These are phyloP conservation scores for Eucalyptus paniculata DNA, from an alignment of 345 rosid genomes.

Conservation along the genomic window DNA sequence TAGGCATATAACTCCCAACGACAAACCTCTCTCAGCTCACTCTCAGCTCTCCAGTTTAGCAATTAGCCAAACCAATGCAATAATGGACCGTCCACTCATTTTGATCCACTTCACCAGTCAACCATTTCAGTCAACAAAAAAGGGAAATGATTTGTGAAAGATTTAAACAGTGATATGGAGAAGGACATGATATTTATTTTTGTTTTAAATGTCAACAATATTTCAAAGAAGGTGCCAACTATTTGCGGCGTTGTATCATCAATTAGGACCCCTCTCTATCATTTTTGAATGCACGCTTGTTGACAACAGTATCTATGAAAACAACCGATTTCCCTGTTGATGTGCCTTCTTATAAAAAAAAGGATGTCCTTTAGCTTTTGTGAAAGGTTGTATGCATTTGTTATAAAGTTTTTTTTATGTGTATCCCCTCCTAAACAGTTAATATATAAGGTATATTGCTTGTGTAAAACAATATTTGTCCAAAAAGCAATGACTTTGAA, in stretches of 20 bases:
- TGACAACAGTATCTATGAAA: not conserved
- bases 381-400: not conserved
- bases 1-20: not conserved
- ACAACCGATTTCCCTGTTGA: not conserved
- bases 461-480: not conserved
- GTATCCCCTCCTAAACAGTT: not conserved
- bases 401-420: not conserved
- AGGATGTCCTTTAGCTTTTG: not conserved
- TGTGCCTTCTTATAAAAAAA: not conserved
- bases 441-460: not conserved
- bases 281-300: not conserved
- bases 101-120: not conserved
- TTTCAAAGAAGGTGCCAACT: not conserved
- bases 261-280: not conserved
- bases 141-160: not conserved
- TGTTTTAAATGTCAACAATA: not conserved
- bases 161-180: not conserved
- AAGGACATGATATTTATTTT: not conserved
- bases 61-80: not conserved
- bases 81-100: not conserved
- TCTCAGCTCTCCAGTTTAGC: not conserved
- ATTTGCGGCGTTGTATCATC: not conserved
- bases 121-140: not conserved
- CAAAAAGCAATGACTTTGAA: not conserved
- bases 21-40: not conserved